Percentiles rank a stretch among this genome's conserved stretches.
Conservation (phyloP, 805 yeast genomes). For the Ogataea kodamae region DNA sequence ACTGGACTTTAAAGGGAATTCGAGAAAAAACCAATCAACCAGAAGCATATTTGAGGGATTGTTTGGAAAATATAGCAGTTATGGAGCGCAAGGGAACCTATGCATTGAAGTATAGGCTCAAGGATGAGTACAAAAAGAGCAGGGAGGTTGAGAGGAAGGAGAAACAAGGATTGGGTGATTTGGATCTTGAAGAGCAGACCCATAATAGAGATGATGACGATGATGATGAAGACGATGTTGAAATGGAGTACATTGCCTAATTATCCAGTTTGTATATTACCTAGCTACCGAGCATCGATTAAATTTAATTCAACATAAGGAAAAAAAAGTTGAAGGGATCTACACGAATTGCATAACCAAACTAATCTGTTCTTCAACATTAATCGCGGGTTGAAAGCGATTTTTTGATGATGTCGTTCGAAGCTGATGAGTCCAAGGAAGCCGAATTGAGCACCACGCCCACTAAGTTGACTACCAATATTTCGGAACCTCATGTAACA, state of each 20-base stretch:
- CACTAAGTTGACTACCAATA: constrained; percentile 4
- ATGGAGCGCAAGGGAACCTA: constrained; percentile 94
- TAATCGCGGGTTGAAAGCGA: no score
- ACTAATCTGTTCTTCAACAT: no score
- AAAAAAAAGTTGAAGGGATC: constrained; percentile 4
- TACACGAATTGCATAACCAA: constrained; percentile 4
- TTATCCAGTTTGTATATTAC: constrained; percentile 4
- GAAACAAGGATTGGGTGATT: constrained; percentile 47
- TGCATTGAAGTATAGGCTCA: constrained; percentile 84
- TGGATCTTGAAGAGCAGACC: constrained; percentile 35
- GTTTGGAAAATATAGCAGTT: constrained; percentile 83
- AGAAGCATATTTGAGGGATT: constrained; percentile 86
- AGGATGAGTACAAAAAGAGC: constrained; percentile 82
- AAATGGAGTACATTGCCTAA: constrained; percentile 67
- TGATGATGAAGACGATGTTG: constrained; percentile 58
- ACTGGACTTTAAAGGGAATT: constrained; percentile 93
- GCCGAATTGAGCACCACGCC: constrained; percentile 5
- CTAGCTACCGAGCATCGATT: constrained; percentile 1
- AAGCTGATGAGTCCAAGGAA: background rate
- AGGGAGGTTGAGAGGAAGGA: constrained; percentile 74
- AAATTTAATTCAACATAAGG: background rate
- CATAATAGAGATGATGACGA: constrained; percentile 32
- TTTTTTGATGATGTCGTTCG: constrained; percentile 9
- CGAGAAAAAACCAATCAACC: constrained; percentile 95
- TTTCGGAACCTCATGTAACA: constrained; percentile 11